Conservation (phyloP, 371 early-diverging fungal species). For the Parasitella parasitica region DNA sequence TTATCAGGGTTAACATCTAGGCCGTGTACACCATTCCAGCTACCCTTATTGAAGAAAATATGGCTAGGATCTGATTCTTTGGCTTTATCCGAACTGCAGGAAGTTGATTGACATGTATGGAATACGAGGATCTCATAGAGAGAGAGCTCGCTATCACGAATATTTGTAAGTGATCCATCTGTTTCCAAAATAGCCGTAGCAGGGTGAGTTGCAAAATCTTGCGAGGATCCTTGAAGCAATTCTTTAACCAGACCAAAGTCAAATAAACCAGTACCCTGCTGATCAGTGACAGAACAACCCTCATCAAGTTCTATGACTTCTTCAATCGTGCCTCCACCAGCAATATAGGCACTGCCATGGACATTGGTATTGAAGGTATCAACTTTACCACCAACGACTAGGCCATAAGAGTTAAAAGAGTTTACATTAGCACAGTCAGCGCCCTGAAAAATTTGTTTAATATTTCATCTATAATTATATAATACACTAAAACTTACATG, state of each 20-base stretch:
- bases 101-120: conserved; percentile 3
- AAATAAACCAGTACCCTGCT: background rate
- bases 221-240: background rate
- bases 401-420: background rate
- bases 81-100: background rate
- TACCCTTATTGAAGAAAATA: conserved; percentile 11
- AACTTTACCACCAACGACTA: background rate
- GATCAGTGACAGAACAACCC: background rate
- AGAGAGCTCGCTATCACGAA: background rate
- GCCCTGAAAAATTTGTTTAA: background rate
- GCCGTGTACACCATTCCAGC: conserved; percentile 21
- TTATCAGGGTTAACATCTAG: background rate
- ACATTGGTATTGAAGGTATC: background rate
- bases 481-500: background rate
- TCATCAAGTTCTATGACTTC: background rate
- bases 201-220: background rate
- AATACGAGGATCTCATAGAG: conserved; percentile 8
- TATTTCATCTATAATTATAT: background rate
- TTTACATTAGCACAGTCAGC: background rate
- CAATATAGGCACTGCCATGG: background rate
- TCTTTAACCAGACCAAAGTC: background rate
- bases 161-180: background rate
- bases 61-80: background rate
- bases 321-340: background rate
- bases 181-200: background rate